Evolutionary conservation across 129 eudicot species (phyloP).

Genomic region (Flaveria bidentis): DNA sequence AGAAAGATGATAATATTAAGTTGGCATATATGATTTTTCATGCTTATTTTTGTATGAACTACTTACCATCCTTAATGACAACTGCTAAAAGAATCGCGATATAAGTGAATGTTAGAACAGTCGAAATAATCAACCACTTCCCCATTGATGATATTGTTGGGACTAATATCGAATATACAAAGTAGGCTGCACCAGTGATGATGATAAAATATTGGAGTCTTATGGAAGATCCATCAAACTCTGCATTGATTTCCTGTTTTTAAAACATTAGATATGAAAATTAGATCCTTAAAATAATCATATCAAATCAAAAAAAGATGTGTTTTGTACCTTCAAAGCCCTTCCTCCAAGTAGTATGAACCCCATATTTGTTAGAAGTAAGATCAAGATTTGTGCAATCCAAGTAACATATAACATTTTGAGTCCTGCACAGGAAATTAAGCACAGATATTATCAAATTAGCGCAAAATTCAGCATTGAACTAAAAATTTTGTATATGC

Average conservation of each 20-base stretch:
- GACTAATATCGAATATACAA: slow-evolving; percentile 45
- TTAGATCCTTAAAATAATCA: not conserved
- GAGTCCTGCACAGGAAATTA: slow-evolving; percentile 26
- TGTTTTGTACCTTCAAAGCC: slow-evolving; percentile 33
- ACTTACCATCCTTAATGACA: slow-evolving; percentile 49
- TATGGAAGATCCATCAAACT: slow-evolving; percentile 42
- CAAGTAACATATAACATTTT: slow-evolving; percentile 41
- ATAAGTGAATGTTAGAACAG: slow-evolving; percentile 51
- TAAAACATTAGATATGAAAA: slow-evolving; percentile 5
- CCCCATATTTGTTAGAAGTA: slow-evolving; percentile 44
- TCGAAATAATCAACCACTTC: slow-evolving; percentile 48
- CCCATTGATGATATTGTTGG: slow-evolving; percentile 66
- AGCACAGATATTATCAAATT: not conserved
- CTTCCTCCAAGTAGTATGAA: slow-evolving; percentile 46
- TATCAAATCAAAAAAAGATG: not conserved
- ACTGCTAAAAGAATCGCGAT: slow-evolving; percentile 40
- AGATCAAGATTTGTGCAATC: slow-evolving; percentile 38
- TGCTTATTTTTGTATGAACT: not conserved
- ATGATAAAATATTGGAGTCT: slow-evolving; percentile 60
- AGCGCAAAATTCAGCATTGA: not conserved
- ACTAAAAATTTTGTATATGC: not conserved
- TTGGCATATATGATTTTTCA: not conserved
- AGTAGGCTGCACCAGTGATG: slow-evolving; percentile 57
- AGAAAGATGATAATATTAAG: slow-evolving; percentile 8
- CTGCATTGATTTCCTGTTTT: slow-evolving; percentile 51